A percentile compares a stretch with the other conserved stretches of the same genome.
phyloP scores from a whole-genome alignment of 345 rosid genomes.

The Mercurialis annua region DNA sequence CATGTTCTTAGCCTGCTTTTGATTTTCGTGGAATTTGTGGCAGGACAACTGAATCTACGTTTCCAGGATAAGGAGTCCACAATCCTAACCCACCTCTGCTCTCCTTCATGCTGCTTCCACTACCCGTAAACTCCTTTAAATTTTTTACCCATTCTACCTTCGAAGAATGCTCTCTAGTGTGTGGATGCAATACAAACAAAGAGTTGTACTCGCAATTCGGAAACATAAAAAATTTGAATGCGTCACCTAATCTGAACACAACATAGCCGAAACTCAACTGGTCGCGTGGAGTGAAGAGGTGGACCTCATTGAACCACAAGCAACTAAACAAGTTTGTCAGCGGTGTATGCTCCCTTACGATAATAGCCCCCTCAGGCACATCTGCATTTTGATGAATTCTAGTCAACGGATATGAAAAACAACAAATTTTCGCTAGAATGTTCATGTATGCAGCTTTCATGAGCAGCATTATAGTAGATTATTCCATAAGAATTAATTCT shows the following conservation, averaged over 20 bases:
- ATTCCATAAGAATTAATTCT: neutral
- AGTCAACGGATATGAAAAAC: neutral
- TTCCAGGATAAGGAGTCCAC: constrained; percentile 90
- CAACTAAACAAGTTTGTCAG: constrained; percentile 81
- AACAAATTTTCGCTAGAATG: neutral
- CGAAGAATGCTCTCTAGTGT: constrained; percentile 93
- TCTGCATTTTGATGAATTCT: constrained; percentile 47
- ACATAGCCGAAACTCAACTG: constrained; percentile 93
- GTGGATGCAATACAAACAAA: constrained; percentile 76
- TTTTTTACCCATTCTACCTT: constrained; percentile 94
- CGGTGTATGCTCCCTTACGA: constrained; percentile 78
- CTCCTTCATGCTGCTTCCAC: constrained; percentile 78
- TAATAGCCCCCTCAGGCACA: constrained; percentile 98
- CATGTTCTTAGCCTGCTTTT: constrained; percentile 69
- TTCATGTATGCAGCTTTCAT: neutral
- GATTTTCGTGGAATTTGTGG: constrained; percentile 72
- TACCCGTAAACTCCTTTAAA: constrained; percentile 63
- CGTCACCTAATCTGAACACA: constrained; percentile 60
- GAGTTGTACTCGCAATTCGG: constrained; percentile 94
- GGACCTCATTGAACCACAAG: constrained; percentile 96
- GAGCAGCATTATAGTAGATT: neutral
- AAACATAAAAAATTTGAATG: constrained; percentile 80
- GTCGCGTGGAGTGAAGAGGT: constrained; percentile 96
- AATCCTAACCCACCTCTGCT: constrained; percentile 86
- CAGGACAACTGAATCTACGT: constrained; percentile 63